These are phyloP conservation scores for Penicillium psychrofluorescens DNA, from an alignment of 495 filamentous ascomycete genomes.

Conservation along the genomic window DNA sequence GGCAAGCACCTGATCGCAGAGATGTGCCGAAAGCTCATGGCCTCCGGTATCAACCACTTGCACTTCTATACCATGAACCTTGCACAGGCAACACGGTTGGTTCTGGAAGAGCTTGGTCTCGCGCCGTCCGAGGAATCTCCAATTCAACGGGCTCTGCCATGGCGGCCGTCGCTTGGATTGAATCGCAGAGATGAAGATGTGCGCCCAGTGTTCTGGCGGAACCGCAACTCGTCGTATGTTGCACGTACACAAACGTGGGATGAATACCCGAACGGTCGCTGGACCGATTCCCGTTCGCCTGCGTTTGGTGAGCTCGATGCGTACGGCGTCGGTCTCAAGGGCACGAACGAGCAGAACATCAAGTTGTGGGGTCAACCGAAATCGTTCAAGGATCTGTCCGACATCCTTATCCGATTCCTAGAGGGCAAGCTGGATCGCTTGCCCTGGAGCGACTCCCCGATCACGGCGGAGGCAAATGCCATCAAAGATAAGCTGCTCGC, in stretches of 20 bases:
- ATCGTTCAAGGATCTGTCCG: constrained; percentile 69
- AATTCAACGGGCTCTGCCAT: constrained; percentile 78
- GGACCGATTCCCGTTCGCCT: constrained; percentile 95
- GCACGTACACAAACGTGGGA: constrained; percentile 97
- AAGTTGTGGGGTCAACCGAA: constrained; percentile 89
- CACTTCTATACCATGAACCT: constrained; percentile 99
- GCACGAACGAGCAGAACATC: constrained; percentile 94
- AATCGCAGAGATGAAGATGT: constrained; percentile 91
- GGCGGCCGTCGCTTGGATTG: constrained; percentile 87
- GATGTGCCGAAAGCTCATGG: constrained; percentile 78
- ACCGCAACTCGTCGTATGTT: constrained; percentile 92
- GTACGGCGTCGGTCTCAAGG: constrained; percentile 90
- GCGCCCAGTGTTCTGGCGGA: constrained; percentile 98
- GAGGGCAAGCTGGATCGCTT: constrained; percentile 70
- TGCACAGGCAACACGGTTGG: constrained; percentile 86
- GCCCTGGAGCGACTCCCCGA: constrained; percentile 90
- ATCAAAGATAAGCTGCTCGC: constrained; percentile 70
- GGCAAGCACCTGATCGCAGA: constrained; percentile 86
- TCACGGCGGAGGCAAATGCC: constrained; percentile 69
- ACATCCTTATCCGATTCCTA: constrained; percentile 79
- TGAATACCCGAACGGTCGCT: constrained; percentile 97
- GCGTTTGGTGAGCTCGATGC: constrained; percentile 95
- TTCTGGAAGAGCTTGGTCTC: constrained; percentile 81
- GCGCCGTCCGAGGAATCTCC: constrained; percentile 68
- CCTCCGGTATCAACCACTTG: constrained; percentile 75